phyloP scores from a whole-genome alignment of 192 early-diverging fungal genomes.

The Chytriomyces sp. region DNA sequence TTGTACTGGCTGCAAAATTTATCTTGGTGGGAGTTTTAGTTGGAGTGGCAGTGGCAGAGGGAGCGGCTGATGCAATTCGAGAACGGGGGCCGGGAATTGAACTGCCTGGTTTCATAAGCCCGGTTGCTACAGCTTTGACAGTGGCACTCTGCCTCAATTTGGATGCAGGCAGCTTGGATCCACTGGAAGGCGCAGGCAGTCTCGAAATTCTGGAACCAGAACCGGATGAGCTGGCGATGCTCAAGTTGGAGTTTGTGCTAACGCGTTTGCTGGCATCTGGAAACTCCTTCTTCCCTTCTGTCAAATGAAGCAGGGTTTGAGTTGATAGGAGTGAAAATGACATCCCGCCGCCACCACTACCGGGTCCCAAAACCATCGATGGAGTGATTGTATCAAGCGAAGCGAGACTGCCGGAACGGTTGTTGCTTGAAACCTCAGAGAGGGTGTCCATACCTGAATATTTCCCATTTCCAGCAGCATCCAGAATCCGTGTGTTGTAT shows the following conservation, averaged over 20 bases:
- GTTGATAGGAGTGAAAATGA: not conserved
- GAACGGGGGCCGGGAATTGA: not conserved
- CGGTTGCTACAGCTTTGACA: not conserved
- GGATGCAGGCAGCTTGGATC: not conserved
- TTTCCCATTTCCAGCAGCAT: not conserved
- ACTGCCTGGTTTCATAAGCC: not conserved
- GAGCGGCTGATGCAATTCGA: not conserved
- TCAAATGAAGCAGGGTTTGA: not conserved
- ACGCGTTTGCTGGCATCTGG: not conserved
- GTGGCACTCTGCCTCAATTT: not conserved
- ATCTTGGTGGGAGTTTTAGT: slow-evolving; percentile 17
- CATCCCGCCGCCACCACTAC: not conserved
- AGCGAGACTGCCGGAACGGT: not conserved
- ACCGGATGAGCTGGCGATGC: not conserved
- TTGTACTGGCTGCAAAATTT: slow-evolving; percentile 12
- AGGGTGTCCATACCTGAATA: not conserved
- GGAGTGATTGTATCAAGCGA: not conserved
- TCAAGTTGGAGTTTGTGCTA: not conserved
- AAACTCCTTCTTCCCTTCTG: not conserved
- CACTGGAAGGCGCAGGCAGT: not conserved
- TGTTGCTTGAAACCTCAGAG: not conserved
- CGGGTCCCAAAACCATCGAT: too few species aligned
- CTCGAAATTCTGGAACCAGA: not conserved
- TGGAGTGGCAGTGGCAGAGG: slow-evolving; percentile 3
- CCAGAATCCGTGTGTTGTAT: slow-evolving; percentile 14